phyloP scores from a whole-genome alignment of 495 filamentous ascomycete species.

The Daldinia bambusicola region DNA sequence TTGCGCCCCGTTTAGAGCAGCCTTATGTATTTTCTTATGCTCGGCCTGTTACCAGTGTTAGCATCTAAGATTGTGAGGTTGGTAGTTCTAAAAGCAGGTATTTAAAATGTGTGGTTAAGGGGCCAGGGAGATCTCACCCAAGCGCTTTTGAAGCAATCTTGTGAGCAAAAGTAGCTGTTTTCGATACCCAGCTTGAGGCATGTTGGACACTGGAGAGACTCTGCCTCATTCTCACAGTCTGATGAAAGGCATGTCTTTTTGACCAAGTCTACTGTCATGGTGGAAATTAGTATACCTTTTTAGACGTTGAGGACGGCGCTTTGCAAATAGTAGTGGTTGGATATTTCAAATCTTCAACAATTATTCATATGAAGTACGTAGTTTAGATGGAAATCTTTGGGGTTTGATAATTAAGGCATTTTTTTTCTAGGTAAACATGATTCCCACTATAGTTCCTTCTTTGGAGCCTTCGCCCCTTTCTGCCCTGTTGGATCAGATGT shows the following conservation, averaged over 20 bases:
- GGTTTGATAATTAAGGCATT: not conserved
- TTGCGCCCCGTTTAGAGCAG: not conserved
- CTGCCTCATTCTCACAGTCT: not conserved
- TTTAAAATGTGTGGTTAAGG: not conserved
- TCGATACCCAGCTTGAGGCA: slow-evolving; percentile 1
- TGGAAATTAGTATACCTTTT: not conserved
- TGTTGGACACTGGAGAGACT: not conserved
- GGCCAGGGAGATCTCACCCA: not conserved
- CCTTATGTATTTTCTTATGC: not conserved
- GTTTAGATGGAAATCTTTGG: not conserved
- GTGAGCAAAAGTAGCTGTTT: slow-evolving; percentile 1
- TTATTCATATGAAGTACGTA: too few relatives aligned
- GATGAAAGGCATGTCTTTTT: not conserved
- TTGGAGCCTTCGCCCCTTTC: not conserved
- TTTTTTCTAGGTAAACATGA: not conserved
- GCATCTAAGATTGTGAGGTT: not conserved
- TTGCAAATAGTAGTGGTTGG: not conserved
- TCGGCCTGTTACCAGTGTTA: not conserved
- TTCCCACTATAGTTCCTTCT: not conserved
- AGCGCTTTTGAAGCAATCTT: slow-evolving; percentile 1
- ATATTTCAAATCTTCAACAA: not conserved
- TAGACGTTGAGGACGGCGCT: not conserved
- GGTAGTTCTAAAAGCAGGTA: not conserved
- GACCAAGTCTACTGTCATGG: not conserved
- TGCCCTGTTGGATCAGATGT: not conserved